Evolutionary conservation across 1,284 basidiomycete genomes (phyloP).

Genomic region (Boletus semigastroideus): DNA sequence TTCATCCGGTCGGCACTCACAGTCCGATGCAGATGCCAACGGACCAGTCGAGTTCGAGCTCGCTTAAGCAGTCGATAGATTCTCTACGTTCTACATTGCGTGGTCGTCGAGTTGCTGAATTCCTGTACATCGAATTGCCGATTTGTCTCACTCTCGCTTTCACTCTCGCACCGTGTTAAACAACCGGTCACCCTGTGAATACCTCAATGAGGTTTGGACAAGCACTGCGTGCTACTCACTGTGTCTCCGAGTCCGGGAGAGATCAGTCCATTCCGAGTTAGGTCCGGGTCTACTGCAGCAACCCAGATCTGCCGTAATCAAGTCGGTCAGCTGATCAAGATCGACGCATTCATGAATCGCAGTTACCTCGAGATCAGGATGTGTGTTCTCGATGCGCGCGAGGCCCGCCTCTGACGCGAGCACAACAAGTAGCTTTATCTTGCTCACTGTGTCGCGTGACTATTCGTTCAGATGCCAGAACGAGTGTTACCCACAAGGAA

Average conservation of each 20-base stretch:
- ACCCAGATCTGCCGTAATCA: slow-evolving; percentile 67
- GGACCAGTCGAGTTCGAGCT: background rate
- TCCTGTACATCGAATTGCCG: background rate
- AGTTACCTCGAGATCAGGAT: slow-evolving; percentile 79
- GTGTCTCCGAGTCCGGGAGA: slow-evolving; percentile 88
- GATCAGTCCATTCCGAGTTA: slow-evolving; percentile 77
- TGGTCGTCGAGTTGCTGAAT: background rate
- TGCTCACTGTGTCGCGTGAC: slow-evolving; percentile 44
- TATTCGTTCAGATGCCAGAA: background rate
- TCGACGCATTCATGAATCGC: background rate
- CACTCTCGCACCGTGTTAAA: slow-evolving; percentile 56
- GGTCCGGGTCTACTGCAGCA: slow-evolving; percentile 71
- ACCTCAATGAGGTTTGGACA: background rate
- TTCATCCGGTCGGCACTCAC: background rate
- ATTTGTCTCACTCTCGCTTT: background rate
- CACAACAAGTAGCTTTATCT: slow-evolving; percentile 84
- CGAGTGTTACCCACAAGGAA: slow-evolving; percentile 52
- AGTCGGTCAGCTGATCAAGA: background rate
- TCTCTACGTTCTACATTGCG: background rate
- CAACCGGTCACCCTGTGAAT: slow-evolving; percentile 59
- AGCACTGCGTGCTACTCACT: slow-evolving; percentile 44
- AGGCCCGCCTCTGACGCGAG: slow-evolving; percentile 81
- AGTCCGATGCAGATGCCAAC: background rate
- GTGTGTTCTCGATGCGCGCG: slow-evolving; percentile 60
- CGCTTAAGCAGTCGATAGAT: background rate